phyloP scores from a whole-genome alignment of 805 yeast genomes.

The Saccharomycopsis vini region DNA sequence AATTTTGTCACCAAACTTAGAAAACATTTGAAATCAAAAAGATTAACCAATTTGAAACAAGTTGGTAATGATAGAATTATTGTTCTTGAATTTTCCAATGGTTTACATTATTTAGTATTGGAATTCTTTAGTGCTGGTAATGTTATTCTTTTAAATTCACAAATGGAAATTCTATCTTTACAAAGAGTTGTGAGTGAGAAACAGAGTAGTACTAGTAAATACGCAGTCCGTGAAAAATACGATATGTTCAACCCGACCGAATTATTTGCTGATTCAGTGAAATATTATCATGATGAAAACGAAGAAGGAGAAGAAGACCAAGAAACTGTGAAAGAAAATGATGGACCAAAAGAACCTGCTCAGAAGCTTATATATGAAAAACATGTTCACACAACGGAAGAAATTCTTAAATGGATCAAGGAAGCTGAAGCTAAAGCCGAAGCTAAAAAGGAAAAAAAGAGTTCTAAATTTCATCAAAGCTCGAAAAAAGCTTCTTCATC shows the following conservation, averaged over 20 bases:
- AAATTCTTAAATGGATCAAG: not conserved
- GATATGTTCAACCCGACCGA: constrained; percentile 46
- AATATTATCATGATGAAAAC: constrained; percentile 9
- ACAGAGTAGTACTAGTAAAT: constrained; percentile 44
- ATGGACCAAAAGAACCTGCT: constrained; percentile 15
- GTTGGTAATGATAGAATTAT: constrained; percentile 75
- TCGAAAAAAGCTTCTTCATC: constrained; percentile 24
- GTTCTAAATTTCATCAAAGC: constrained; percentile 10
- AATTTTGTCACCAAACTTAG: constrained; percentile 79
- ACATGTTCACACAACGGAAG: not conserved
- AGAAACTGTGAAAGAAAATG: not conserved
- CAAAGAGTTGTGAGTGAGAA: constrained; percentile 74
- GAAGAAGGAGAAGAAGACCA: not conserved
- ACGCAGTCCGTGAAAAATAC: constrained; percentile 71
- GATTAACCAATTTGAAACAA: constrained; percentile 66
- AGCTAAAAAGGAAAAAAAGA: constrained; percentile 19
- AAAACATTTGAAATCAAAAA: constrained; percentile 73
- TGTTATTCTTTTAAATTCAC: constrained; percentile 64
- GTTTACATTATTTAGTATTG: constrained; percentile 62
- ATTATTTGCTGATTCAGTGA: constrained; percentile 27
- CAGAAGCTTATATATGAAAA: not conserved
- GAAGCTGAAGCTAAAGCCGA: constrained; percentile 4
- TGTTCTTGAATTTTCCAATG: constrained; percentile 79
- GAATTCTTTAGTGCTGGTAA: constrained; percentile 97
- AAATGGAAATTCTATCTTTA: constrained; percentile 56